A percentile compares a stretch with the other conserved stretches of the same genome.
Evolutionary conservation across 768 basidiomycete genomes (phyloP).

Genomic region (Cyclocybe aegerita): DNA sequence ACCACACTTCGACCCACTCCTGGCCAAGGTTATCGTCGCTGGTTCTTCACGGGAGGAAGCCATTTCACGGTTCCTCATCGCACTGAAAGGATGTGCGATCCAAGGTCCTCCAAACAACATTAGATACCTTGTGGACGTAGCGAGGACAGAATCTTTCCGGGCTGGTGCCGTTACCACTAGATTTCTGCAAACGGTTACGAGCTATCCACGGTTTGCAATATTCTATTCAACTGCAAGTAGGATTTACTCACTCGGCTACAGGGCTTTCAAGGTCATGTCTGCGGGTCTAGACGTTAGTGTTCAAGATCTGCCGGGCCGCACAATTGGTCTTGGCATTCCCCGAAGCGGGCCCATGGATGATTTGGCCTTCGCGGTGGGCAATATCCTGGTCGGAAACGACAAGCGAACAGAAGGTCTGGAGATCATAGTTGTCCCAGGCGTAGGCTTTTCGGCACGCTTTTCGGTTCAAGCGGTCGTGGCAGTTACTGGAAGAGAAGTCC

Average conservation of each 20-base stretch:
- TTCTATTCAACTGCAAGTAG: not conserved
- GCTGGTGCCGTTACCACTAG: conserved; percentile 46
- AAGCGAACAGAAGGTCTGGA: conserved; percentile 55
- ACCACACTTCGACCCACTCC: conserved; percentile 55
- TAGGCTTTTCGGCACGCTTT: conserved; percentile 48
- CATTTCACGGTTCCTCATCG: conserved; percentile 36
- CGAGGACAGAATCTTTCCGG: conserved; percentile 35
- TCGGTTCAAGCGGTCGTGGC: conserved; percentile 47
- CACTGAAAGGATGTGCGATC: conserved; percentile 40
- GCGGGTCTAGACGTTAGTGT: conserved; percentile 57
- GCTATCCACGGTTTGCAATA: conserved; percentile 36
- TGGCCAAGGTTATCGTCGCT: conserved; percentile 60
- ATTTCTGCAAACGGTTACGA: conserved; percentile 46
- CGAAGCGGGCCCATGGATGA: conserved; percentile 65
- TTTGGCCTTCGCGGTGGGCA: conserved; percentile 54
- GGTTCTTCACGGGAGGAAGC: conserved; percentile 47
- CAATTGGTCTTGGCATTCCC: conserved; percentile 57
- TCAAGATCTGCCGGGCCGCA: conserved; percentile 58
- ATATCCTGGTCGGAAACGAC: conserved; percentile 57
- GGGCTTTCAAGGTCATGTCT: conserved; percentile 52
- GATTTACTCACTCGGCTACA: conserved; percentile 11
- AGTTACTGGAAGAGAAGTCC: conserved; percentile 50
- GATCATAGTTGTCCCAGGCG: conserved; percentile 43
- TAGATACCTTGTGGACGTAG: conserved; percentile 47
- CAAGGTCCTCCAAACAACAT: conserved; percentile 64